A percentile compares a stretch with the other conserved stretches of the same genome.
phyloP scores from a whole-genome alignment of 169 alveolate species.

The Plasmodium relictum region DNA sequence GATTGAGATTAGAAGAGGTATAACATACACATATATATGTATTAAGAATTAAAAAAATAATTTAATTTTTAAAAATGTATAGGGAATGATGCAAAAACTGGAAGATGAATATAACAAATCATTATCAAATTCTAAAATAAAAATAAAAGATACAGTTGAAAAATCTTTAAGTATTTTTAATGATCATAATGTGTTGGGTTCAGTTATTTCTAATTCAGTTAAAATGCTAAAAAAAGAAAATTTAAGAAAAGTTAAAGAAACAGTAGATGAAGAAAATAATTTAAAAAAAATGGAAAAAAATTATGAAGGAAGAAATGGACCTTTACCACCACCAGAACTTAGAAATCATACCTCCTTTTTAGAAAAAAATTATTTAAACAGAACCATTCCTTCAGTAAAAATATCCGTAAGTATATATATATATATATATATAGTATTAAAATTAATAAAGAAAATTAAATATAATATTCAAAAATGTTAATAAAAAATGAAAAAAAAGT shows the following conservation, averaged over 20 bases:
- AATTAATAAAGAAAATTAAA: neutral
- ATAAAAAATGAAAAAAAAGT: neutral
- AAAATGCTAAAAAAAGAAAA: slow-evolving; percentile 38
- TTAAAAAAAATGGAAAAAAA: slow-evolving; percentile 16
- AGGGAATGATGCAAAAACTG: slow-evolving; percentile 76
- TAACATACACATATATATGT: neutral
- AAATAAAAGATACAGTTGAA: slow-evolving; percentile 60
- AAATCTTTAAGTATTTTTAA: slow-evolving; percentile 62
- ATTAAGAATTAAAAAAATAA: no score
- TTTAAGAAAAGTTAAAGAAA: slow-evolving; percentile 12
- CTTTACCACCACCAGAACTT: slow-evolving; percentile 76
- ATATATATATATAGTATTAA: neutral
- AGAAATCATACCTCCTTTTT: slow-evolving; percentile 56
- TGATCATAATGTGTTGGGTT: slow-evolving; percentile 49
- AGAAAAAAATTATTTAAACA: slow-evolving; percentile 48
- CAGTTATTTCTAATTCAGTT: slow-evolving; percentile 64
- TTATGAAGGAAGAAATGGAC: slow-evolving; percentile 43
- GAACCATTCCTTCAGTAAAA: slow-evolving; percentile 58
- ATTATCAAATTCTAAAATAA: slow-evolving; percentile 34
- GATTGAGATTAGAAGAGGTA: slow-evolving; percentile 86
- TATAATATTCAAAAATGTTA: neutral
- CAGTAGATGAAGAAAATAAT: slow-evolving; percentile 9
- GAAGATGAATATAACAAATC: slow-evolving; percentile 74
- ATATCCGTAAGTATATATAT: slow-evolving; percentile 39
- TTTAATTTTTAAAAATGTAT: neutral